Base-by-base conservation (phyloP, 1,139 yeast species). In the Eremothecium sinecaudum region DNA sequence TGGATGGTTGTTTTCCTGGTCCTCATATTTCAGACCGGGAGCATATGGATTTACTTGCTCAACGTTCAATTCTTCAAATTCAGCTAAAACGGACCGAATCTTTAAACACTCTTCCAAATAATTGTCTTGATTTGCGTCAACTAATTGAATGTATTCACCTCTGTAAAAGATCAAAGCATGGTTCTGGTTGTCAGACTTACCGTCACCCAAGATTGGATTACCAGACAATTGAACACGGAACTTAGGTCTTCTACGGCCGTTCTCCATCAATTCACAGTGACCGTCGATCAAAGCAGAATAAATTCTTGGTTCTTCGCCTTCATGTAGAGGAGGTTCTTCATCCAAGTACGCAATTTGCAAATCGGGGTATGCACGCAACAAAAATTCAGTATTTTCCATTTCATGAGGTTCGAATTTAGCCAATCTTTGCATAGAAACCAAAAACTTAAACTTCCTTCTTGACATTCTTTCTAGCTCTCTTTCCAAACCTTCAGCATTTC, bases 121-220 rank as follows among this genome's bases (percentile, higher is more conserved):
- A 67, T 90, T 90, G 64, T 90, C 98, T 69, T 90, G 98, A 64
- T 90, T 90, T 48, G 98, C 97, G 79, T 90, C 98, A 58, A 90
- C 81, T 66, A 90, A 75, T 66, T 90, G 97, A 51, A 90, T 77
- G 65, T 90, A 90, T 68, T 90, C 98, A 75, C 98, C 98, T 68
- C 98, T 83, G 70, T 87, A 83, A 75, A 90, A 90, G 59, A 90
- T 84, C 51, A 90, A 65, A 45, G 97, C 86, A 65, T 87, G 97
- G 65, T 90, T 90, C 67, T 90, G 98, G 66, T 90, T 90, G 74
- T 90, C 98, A 56, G 97, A 83, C 66, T 90, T 90, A 78, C 98
- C 98, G 63, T 90, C 98, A 74, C 98, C 98, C 59, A 90, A 73
- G 63, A 90, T 90, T 58, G 98, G 97, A 64, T 90, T 90, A 71